Evolutionary conservation across 1,139 yeast genomes (phyloP), one percentile per base, ranked within the genome.

Genomic region (Yamadazyma trypodendri): DNA sequence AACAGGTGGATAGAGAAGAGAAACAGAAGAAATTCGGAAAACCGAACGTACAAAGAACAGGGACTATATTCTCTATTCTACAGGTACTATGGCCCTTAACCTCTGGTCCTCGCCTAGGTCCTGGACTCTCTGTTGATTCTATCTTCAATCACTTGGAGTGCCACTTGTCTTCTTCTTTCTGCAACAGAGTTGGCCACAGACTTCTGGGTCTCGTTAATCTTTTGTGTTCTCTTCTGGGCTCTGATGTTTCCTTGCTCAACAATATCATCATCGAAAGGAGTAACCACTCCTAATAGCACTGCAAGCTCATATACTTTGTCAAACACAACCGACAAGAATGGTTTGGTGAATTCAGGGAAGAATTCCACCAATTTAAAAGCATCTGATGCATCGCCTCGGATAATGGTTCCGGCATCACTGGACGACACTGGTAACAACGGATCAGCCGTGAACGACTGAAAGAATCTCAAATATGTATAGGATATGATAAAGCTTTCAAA

Each of bases 301-400:
- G 75, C 56, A 2, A 75, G 39, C 36, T 77, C 74, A 56, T 81
- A 86, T 12, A 75, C 49, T 5, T 64, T 63, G 40, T 79, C 68
- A 43, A 84, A 79, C 0, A 81, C 54, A 1, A 78, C 77, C 4
- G 70, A 63, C 35, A 88, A 60, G 29, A 74, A 54, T 1, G 81
- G 79, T 41, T 79, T 73, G 3, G 73, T 42, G 2, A 70, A 52
- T 28, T 66, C 74, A 1, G 96, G 96, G 75, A 86, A 87, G 58
- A 90, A 87, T 50, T 86, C 85, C 29, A 83, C 81, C 47, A 89
- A 68, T 39, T 86, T 81, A 68, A 90, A 90, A 1, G 95, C 84
- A 51, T 89, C 96, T 0, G 95, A 83, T 0, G 96, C 95, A 58
- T 89, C 96, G 31, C 97, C 97, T 27, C 74, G 62, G 21, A 79